Evolutionary conservation across 208 protist genomes (phyloP).

Genomic region (Crithidia bombi): DNA sequence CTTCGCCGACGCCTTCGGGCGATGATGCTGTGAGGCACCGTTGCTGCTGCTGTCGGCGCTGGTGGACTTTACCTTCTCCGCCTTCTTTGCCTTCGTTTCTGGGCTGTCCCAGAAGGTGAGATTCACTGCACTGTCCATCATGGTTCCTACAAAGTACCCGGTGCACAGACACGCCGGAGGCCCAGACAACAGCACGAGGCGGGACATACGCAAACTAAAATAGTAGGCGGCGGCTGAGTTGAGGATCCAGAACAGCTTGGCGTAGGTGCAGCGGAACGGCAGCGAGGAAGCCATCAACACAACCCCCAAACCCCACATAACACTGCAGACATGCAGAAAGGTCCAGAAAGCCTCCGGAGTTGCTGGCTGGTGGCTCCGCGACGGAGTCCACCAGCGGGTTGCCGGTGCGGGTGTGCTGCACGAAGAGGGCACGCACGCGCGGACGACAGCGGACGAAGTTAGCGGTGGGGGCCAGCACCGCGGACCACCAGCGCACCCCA

Average conservation of each 20-base stretch:
- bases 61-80: not conserved
- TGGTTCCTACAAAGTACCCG: constrained; percentile 31
- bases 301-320: constrained; percentile 15
- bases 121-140: constrained; percentile 20
- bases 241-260: constrained; percentile 45
- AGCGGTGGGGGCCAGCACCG: constrained; percentile 44
- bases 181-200: constrained; percentile 62
- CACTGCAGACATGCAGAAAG: constrained; percentile 11
- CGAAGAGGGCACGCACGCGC: constrained; percentile 71
- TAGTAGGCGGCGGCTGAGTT: constrained; percentile 57
- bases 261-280: constrained; percentile 1
- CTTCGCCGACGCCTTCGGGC: not conserved
- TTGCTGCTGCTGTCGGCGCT: too few species aligned
- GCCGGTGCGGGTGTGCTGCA: constrained; percentile 75
- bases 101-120: not conserved
- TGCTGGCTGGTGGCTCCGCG: constrained; percentile 64
- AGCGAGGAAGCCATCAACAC: constrained; percentile 4
- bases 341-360: constrained; percentile 16
- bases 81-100: not conserved
- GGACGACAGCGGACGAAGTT: constrained; percentile 61
- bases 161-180: constrained; percentile 41
- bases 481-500: constrained; percentile 28
- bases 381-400: constrained; percentile 86
- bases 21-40: too few species aligned
- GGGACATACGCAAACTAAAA: constrained; percentile 67